These are phyloP conservation scores for Wickerhamomyces xylosicus DNA, from an alignment of 805 yeast species.

Conservation along the genomic window DNA sequence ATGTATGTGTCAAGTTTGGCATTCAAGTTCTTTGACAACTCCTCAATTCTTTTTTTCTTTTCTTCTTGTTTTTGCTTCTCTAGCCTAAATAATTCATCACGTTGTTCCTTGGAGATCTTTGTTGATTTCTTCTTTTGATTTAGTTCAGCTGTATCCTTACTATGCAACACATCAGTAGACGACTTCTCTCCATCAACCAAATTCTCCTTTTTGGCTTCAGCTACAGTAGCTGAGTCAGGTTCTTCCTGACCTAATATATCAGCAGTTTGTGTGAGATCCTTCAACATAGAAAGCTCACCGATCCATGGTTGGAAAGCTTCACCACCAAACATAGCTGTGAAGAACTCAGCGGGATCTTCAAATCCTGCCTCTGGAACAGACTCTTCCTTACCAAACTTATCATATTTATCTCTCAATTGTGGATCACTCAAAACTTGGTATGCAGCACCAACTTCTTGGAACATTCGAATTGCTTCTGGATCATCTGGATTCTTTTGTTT, in stretches of 20 bases:
- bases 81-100: conserved; percentile 36
- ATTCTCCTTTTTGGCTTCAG: too few relatives aligned
- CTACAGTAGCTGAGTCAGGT: conserved; percentile 13
- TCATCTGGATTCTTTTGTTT: conserved; percentile 54
- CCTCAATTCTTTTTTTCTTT: conserved; percentile 54
- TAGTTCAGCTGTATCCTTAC: neutral
- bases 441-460: conserved; percentile 54
- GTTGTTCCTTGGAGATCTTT: conserved; percentile 6
- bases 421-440: conserved; percentile 70
- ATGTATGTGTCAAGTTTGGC: conserved; percentile 44
- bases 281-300: conserved; percentile 76
- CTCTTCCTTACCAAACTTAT: conserved; percentile 65
- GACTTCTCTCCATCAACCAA: too few relatives aligned
- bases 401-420: conserved; percentile 54
- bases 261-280: conserved; percentile 58
- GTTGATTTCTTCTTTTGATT: conserved; percentile 15
- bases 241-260: conserved; percentile 40
- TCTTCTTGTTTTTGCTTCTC: conserved; percentile 71
- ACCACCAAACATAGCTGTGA: conserved; percentile 75
- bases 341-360: conserved; percentile 64
- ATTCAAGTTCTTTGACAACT: conserved; percentile 46
- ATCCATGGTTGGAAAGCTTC: conserved; percentile 80
- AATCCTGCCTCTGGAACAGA: conserved; percentile 64
- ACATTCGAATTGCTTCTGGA: conserved; percentile 65
- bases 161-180: neutral